Evolutionary conservation across 768 basidiomycete genomes (phyloP), one percentile per base, ranked within the genome.

Genomic region (Phaeotremella fagi): DNA sequence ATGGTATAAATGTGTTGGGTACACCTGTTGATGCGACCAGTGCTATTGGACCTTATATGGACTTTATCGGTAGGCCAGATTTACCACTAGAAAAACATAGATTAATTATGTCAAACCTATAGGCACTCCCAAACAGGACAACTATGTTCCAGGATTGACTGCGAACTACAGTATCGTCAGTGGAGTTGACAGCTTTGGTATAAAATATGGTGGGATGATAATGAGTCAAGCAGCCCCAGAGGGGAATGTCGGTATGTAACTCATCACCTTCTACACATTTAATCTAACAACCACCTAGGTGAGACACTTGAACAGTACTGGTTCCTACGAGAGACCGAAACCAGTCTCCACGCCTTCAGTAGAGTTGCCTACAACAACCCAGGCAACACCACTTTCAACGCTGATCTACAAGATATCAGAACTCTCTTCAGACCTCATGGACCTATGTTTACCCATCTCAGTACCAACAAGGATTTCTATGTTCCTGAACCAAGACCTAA

Each of bases 301-400:
- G 38, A 60, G 37, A 4, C 52, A 25, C 45, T 60, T 27, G 38
- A 56, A 41, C 59, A 63, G 35, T 64, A 42, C 28, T 63, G 65
- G 61, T 66, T 66, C 54, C 47, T 63, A 6, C 53, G 62, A 20
- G 65, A 66, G 31, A 55, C 55, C 7, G 61, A 66, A 44, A 52
- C 55, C 2, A 54, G 59, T 3, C 44, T 50, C 26, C 65, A 66
- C 38, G 41, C 41, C 14, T 61, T 66, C 41, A 45, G 50, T 4
- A 47, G 65, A 15, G 31, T 63, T 22, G 41, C 28, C n/a, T 57
- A 31, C 33, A 24, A 58, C 31, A 63, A 63, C 45, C 41, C 25
- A n/a, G n/a, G n/a, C 3, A 48, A 56, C 12, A n/a, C 22, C 28
- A 24, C 29, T n/a, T 26, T 50, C 38, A 31, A 55, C 22, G 50